Evolutionary conservation across 345 rosid species (phyloP).

Genomic region (Balakata baccata): DNA sequence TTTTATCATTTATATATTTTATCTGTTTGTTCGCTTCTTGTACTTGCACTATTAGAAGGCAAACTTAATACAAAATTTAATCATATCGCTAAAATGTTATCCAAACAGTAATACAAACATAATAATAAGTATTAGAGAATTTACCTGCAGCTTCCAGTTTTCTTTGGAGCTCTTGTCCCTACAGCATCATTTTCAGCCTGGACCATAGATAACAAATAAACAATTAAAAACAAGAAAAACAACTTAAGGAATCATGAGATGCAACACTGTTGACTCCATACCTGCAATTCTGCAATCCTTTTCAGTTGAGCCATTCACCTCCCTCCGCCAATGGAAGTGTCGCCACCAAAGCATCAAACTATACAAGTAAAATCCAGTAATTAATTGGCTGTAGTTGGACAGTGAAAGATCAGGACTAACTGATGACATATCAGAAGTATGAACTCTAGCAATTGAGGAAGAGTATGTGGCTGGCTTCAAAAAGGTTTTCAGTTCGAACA

Average conservation of each 20-base stretch:
- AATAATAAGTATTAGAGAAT: slow-evolving; percentile 1
- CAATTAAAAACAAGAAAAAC: not conserved
- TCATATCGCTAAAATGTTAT: not conserved
- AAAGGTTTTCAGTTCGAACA: not conserved
- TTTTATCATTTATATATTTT: not conserved
- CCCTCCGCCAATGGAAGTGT: slow-evolving; percentile 90
- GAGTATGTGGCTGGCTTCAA: not conserved
- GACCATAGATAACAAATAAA: slow-evolving; percentile 8
- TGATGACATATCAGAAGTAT: not conserved
- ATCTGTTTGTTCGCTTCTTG: not conserved
- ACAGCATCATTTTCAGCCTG: slow-evolving; percentile 76
- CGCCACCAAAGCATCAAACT: slow-evolving; percentile 90
- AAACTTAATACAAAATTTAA: not conserved
- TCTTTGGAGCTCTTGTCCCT: slow-evolving; percentile 87
- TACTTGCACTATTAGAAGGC: not conserved
- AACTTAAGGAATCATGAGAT: no score
- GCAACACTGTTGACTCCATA: slow-evolving; percentile 7
- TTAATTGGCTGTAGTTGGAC: not conserved
- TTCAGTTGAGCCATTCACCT: slow-evolving; percentile 86
- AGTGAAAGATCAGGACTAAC: not conserved
- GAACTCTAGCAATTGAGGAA: not conserved
- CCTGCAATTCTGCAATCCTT: slow-evolving; percentile 79
- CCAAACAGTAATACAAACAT: not conserved
- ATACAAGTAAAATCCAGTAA: slow-evolving; percentile 11
- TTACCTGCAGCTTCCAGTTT: slow-evolving; percentile 94